Evolutionary conservation across 495 filamentous ascomycete genomes (phyloP).

Genomic region (Penicillium flavigenum): DNA sequence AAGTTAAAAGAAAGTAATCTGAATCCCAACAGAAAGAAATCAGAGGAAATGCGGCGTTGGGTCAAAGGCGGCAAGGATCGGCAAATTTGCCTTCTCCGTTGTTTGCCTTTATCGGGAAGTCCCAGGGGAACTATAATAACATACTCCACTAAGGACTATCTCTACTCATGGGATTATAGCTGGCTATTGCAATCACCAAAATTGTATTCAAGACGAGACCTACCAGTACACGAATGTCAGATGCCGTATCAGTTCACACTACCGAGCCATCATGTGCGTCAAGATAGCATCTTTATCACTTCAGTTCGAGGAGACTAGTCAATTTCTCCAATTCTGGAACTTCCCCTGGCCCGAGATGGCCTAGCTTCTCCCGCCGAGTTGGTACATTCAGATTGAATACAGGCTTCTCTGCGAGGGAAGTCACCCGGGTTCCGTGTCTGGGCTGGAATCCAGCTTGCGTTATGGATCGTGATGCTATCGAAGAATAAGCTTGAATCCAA

Average conservation of each 20-base stretch:
- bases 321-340: background rate
- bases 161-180: background rate
- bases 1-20: slow-evolving; percentile 2
- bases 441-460: slow-evolving; percentile 62
- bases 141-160: background rate
- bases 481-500: slow-evolving; percentile 59
- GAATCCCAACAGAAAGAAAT: slow-evolving; percentile 3
- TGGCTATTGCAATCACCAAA: background rate
- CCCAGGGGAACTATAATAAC: too few relatives aligned
- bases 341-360: slow-evolving; percentile 32
- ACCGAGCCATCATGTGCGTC: background rate
- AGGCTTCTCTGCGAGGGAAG: slow-evolving; percentile 65
- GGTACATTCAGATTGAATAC: slow-evolving; percentile 60
- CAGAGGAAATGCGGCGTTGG: slow-evolving; percentile 14
- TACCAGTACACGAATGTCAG: background rate
- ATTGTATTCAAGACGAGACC: background rate
- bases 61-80: slow-evolving; percentile 24
- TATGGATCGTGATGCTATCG: slow-evolving; percentile 63
- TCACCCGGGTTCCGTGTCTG: slow-evolving; percentile 63
- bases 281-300: background rate
- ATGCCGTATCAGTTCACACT: background rate
- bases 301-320: background rate
- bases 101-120: too few relatives aligned
- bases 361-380: slow-evolving; percentile 60
- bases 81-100: slow-evolving; percentile 8